phyloP scores from a whole-genome alignment of 257 asterid species.

The Solanum bulbocastanum region DNA sequence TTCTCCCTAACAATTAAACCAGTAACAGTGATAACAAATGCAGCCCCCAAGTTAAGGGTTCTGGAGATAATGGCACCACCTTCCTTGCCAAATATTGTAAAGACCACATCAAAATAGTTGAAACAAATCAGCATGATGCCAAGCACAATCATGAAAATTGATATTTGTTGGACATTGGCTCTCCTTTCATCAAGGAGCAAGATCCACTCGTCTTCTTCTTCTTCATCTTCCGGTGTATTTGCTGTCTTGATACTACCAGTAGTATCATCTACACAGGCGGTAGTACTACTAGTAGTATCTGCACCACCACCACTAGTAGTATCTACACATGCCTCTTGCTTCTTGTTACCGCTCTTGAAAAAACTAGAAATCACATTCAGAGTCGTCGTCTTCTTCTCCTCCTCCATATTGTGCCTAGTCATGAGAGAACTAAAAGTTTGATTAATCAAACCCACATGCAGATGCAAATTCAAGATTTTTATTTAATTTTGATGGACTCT shows the following conservation, averaged over 20 bases:
- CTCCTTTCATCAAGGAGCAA: neutral
- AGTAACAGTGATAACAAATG: neutral
- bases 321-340: neutral
- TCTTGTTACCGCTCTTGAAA: neutral
- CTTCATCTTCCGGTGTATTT: neutral
- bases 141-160: neutral
- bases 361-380: neutral
- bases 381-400: neutral
- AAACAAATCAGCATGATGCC: neutral
- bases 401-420: neutral
- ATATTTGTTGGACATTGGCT: neutral
- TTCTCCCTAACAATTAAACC: neutral
- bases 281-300: no score
- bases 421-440: neutral
- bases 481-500: neutral
- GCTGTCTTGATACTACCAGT: neutral
- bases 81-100: neutral
- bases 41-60: neutral
- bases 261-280: neutral
- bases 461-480: neutral
- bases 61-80: neutral
- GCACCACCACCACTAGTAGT: no score
- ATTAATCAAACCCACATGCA: no score
- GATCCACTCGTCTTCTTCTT: neutral
- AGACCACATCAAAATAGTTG: neutral